phyloP scores from a whole-genome alignment of 2,329 filamentous ascomycete genomes.

The Dryadomyces sulphureus region DNA sequence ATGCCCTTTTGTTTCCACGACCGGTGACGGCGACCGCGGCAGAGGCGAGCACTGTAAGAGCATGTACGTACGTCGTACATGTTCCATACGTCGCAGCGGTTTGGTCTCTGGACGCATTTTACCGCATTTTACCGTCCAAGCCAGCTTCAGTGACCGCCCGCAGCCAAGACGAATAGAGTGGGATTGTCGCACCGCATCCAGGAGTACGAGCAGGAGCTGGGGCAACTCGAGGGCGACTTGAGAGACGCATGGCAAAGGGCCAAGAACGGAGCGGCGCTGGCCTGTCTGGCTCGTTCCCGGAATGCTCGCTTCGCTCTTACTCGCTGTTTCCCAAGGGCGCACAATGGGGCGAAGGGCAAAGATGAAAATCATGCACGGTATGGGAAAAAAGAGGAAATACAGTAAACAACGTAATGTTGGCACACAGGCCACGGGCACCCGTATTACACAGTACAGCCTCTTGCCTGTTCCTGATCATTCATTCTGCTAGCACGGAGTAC shows the following conservation, averaged over 20 bases:
- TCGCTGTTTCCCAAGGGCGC: not conserved
- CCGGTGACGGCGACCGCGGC: no score
- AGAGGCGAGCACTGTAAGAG: no score
- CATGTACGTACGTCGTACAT: not conserved
- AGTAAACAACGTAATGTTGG: no score
- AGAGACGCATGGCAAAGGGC: not conserved
- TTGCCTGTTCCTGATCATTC: not conserved
- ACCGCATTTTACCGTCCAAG: not conserved
- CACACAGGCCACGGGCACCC: no score
- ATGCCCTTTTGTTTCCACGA: no score
- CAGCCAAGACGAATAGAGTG: not conserved
- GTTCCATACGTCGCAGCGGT: no score
- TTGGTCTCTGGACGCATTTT: not conserved
- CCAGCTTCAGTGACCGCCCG: not conserved
- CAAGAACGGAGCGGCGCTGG: not conserved
- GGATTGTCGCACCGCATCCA: not conserved
- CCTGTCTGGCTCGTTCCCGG: not conserved
- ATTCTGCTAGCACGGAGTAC: not conserved
- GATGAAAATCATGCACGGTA: not conserved
- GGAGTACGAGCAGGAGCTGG: no score
- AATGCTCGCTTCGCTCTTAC: conserved; percentile 4
- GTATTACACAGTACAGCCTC: no score
- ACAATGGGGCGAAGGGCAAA: not conserved
- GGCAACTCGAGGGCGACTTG: no score
- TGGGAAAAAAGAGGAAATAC: no score